Evolutionary conservation across 768 basidiomycete species (phyloP).

Genomic region (Hortiboletus campestris): DNA sequence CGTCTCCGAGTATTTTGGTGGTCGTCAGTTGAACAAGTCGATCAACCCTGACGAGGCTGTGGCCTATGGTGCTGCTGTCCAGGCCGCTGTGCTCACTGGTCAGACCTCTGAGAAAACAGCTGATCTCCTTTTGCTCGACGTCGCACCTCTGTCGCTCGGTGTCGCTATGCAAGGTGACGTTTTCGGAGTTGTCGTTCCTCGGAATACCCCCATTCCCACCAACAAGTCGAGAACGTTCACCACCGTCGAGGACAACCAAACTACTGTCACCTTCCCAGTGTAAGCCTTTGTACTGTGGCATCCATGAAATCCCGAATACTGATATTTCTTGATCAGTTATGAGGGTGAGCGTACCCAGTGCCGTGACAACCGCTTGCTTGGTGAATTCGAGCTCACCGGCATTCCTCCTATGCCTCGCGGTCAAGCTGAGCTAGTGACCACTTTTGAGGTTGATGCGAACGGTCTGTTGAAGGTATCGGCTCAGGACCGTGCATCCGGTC

Average conservation of each 20-base stretch:
- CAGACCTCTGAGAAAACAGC: slow-evolving; percentile 99
- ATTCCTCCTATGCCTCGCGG: slow-evolving; percentile 99
- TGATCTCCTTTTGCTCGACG: slow-evolving; percentile 97
- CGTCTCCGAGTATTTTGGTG: slow-evolving; percentile 98
- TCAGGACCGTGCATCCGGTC: slow-evolving; percentile 96
- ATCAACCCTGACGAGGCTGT: slow-evolving; percentile 99
- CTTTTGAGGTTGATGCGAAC: slow-evolving; percentile 99
- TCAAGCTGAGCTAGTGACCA: slow-evolving; percentile 98
- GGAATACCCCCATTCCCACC: slow-evolving; percentile 99
- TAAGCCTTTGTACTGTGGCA: slow-evolving; percentile 34
- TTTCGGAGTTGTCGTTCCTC: slow-evolving; percentile 98
- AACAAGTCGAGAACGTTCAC: slow-evolving; percentile 99
- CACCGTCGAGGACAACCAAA: slow-evolving; percentile 99
- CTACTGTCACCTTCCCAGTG: slow-evolving; percentile 99
- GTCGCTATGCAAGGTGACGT: slow-evolving; percentile 99
- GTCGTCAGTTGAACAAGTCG: slow-evolving; percentile 98
- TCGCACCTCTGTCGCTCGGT: slow-evolving; percentile 97
- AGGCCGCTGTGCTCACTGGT: slow-evolving; percentile 97
- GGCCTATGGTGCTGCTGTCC: slow-evolving; percentile 99
- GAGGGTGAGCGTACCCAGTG: slow-evolving; percentile 99
- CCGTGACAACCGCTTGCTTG: slow-evolving; percentile 97
- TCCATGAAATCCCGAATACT: background rate
- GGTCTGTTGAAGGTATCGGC: slow-evolving; percentile 99
- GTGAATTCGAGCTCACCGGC: slow-evolving; percentile 98
- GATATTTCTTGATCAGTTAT: slow-evolving; percentile 50